Conservation (phyloP, 345 rosid genomes). For the Linum trigynum region DNA sequence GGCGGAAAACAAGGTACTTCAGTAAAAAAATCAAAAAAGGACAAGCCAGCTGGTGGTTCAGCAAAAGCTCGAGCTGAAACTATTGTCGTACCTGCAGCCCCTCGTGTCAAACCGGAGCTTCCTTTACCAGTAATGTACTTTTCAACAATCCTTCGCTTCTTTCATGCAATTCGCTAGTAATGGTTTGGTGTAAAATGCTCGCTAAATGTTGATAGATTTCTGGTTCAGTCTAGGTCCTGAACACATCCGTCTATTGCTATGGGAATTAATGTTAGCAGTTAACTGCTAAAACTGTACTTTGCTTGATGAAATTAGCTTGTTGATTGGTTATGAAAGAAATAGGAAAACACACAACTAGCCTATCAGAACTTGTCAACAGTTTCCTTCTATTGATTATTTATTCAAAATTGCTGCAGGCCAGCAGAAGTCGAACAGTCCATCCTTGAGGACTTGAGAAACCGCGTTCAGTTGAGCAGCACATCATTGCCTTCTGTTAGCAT, state of each 20-base stretch:
- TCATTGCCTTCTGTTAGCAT: constrained; percentile 90
- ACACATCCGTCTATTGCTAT: neutral
- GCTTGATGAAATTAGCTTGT: neutral
- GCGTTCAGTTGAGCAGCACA: constrained; percentile 75
- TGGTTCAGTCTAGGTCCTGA: neutral
- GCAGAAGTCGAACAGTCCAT: constrained; percentile 84
- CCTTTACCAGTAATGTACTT: constrained; percentile 77
- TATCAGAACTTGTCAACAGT: neutral
- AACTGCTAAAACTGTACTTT: too few species aligned
- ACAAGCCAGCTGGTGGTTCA: constrained; percentile 58
- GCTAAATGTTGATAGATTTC: neutral
- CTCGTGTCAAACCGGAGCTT: constrained; percentile 88
- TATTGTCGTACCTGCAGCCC: constrained; percentile 37
- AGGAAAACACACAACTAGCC: neutral
- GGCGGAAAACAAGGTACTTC: constrained; percentile 84
- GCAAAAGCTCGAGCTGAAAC: constrained; percentile 68
- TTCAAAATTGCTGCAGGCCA: constrained; percentile 39
- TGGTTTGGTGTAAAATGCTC: neutral
- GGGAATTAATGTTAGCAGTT: neutral
- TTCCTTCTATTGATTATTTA: constrained; percentile 1
- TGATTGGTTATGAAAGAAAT: neutral
- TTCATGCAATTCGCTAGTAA: neutral
- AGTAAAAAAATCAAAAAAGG: constrained; percentile 78
- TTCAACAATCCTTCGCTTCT: constrained; percentile 20
- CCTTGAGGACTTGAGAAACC: constrained; percentile 89